Percentiles rank a stretch among this genome's conserved stretches.
Evolutionary conservation across 768 basidiomycete genomes (phyloP).

Genomic region (Russula vinacea): DNA sequence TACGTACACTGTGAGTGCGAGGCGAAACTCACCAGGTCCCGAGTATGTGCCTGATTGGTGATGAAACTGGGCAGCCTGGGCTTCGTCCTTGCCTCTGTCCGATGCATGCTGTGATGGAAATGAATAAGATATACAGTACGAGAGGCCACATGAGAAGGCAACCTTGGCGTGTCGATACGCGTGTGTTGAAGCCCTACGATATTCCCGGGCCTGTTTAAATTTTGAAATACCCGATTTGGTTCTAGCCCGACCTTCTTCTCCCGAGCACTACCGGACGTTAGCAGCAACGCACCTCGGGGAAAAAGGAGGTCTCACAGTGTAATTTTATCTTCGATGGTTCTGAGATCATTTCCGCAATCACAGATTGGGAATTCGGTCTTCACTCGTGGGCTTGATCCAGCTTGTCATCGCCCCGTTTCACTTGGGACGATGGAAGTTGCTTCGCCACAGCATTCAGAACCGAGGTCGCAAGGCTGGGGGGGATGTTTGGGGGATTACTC

Average conservation of each 20-base stretch:
- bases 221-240: neutral
- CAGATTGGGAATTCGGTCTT: too few species aligned
- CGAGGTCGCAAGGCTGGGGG: neutral
- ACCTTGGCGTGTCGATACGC: neutral
- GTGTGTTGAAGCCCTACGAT: neutral
- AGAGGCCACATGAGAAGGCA: neutral
- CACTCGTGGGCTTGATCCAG: neutral
- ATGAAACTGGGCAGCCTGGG: neutral
- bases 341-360: neutral
- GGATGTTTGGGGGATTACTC: neutral
- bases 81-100: neutral
- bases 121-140: neutral
- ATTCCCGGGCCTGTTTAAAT: slow-evolving; percentile 1
- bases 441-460: neutral
- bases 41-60: neutral
- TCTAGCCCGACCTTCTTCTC: slow-evolving; percentile 1
- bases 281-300: neutral
- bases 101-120: neutral
- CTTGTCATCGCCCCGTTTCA: slow-evolving; percentile 2
- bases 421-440: neutral
- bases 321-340: neutral
- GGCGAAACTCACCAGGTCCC: neutral
- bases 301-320: neutral
- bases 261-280: slow-evolving; percentile 1
- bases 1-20: too few species aligned